Evolutionary conservation across 768 basidiomycete species (phyloP).

Genomic region (Agrocybe pediades): DNA sequence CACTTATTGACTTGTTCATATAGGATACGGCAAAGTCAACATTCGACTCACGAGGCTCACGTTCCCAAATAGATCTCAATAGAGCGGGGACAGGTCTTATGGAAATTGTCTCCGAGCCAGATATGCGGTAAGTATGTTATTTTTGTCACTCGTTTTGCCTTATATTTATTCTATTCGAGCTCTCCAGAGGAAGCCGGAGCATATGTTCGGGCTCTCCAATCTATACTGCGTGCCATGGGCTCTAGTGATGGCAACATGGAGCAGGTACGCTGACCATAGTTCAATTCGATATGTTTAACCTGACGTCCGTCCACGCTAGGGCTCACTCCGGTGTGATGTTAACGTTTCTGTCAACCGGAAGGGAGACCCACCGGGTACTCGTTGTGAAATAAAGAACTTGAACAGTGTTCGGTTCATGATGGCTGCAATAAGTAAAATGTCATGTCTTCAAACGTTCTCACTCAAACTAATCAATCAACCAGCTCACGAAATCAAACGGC

Average conservation of each 20-base stretch:
- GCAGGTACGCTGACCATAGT: slow-evolving; percentile 51
- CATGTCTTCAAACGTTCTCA: not conserved
- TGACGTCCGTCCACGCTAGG: slow-evolving; percentile 46
- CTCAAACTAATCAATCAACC: slow-evolving; percentile 1
- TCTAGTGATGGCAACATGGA: slow-evolving; percentile 98
- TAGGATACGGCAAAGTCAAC: slow-evolving; percentile 93
- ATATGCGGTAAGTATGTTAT: slow-evolving; percentile 60
- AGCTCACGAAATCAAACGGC: slow-evolving; percentile 86
- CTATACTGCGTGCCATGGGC: slow-evolving; percentile 78
- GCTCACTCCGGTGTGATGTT: slow-evolving; percentile 92
- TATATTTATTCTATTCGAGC: slow-evolving; percentile 33
- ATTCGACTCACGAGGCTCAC: slow-evolving; percentile 47
- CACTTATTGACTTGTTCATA: slow-evolving; percentile 1
- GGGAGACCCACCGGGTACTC: slow-evolving; percentile 68
- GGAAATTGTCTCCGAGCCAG: slow-evolving; percentile 96
- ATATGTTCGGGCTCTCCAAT: slow-evolving; percentile 84
- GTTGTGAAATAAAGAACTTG: slow-evolving; percentile 97
- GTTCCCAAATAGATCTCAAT: slow-evolving; percentile 82
- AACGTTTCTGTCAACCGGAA: slow-evolving; percentile 87
- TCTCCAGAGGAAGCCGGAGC: slow-evolving; percentile 89
- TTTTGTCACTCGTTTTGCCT: not conserved
- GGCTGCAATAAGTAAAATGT: slow-evolving; percentile 74
- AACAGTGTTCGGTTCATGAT: slow-evolving; percentile 88
- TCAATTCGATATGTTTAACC: not conserved
- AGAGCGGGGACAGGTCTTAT: slow-evolving; percentile 87